Evolutionary conservation across 352 stramenopile species (phyloP), one percentile per base, ranked within the genome.

Genomic region (Phytophthora ramorum): DNA sequence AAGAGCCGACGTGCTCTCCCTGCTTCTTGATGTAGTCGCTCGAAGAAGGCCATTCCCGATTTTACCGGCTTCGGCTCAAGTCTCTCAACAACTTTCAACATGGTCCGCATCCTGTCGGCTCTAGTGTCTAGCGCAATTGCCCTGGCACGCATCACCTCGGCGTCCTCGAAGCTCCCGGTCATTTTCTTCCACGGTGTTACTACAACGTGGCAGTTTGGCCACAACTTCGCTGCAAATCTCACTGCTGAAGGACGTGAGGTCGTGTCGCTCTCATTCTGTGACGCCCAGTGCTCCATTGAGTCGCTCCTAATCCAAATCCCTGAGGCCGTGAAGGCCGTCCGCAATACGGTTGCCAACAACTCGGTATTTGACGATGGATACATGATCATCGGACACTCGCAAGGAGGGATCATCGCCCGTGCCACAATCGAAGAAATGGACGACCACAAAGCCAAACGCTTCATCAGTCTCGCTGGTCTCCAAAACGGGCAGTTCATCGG

Each of bases 381-480:
- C 47, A 55, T 55, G 28, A 55, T 55, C 47, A 55, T 55, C 17
- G 47, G 47, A 32, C 30, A 55, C 47, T 55, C 47, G 28, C 26
- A 30, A 10, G 47, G 47, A 16, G 47, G 47, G 2, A 7, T 34
- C 8, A 16, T 55, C 14, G 47, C 47, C 5, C 30, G 47, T 17
- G 47, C 47, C n/a, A 55, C 47, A 28, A 54, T 54, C 47, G 47
- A 54, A 24, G 47, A 54, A 54, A 54, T 54, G 47, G 47, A 54
- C 28, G 47, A 55, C 47, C 47, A 55, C 47, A 55, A 30, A 4
- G 28, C 16, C 16, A 52, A 55, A 34, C 47, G 47, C 28, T 55
- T 55, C 30, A 55, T 55, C 47, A 55, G 47, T 19, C 30, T 55
- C 2, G 47, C 47, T 9, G 47, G 47, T 32, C 47, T 55, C n/a